Base-by-base conservation (phyloP, 2,329 filamentous ascomycete genomes). In the Didymella arachidicola region DNA sequence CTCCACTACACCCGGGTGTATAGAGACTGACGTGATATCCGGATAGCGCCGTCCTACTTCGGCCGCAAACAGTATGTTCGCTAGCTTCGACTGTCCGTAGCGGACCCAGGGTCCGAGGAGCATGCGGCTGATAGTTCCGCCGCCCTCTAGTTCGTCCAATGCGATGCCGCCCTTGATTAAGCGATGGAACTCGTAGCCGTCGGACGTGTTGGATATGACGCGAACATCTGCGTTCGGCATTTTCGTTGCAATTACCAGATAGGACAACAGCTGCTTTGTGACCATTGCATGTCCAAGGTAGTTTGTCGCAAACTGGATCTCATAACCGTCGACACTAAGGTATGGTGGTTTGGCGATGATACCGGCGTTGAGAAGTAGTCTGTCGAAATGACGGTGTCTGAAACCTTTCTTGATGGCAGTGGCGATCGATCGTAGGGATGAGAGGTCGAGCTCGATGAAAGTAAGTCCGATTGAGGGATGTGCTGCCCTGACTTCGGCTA, bases 51-150 rank as follows among this genome's bases (percentile, higher is more conserved):
- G 57, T 4, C 79, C 78, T n/a, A 82, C 68, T 42, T 78, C 70
- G 2, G 67, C 55, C 0, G 78, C 70, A 58, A 77, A 81, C 2
- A 82, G 72, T 10, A 83, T 70, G 43, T 81, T 81, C 7, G 81
- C 81, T 5, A 83, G 72, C 61, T 83, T 83, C 50, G 72, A 76
- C 48, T 81, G 79, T 4, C 78, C 79, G 66, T 84, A 83, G 10
- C 80, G 74, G 3, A 60, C 54, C 55, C 70, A 76, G 14, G 69
- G 60, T 5, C 75, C 74, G 48, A 69, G 12, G 39, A 62, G 8
- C 18, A 26, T 42, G 30, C 53, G 53, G 49, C 53, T 38, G 70
- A 71, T 63, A 59, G 49, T 39, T 59, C 63, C 71, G 8, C 71
- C 70, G 4, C 54, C 36, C 29, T 51, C 36, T 38, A 77, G 65